Evolutionary conservation across 164 flowering plant genomes (phyloP), one percentile per base, ranked within the genome.

Genomic region (Dillenia turbinata): DNA sequence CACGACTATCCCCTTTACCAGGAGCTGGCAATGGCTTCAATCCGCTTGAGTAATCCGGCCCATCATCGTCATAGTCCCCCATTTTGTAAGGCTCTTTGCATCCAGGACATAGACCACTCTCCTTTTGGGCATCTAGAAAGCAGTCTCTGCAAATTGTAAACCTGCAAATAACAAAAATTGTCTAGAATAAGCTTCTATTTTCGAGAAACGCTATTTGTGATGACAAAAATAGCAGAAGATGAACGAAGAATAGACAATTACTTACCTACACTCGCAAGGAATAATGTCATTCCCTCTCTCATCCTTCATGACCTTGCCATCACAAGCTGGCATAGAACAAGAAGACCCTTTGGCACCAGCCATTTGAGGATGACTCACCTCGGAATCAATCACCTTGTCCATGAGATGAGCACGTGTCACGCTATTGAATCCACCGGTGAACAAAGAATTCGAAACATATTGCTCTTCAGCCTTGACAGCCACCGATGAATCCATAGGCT

Each of bases 101-200:
- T n/a, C 90, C 88, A 14, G 92, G 92, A 64, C 92, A 87, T 11
- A 78, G 57, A 2, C 83, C 89, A 2, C 75, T 75, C 0, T 72
- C 79, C 52, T 84, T 87, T 22, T 70, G 82, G 2, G 92, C 89
- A 62, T 87, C 89, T 63, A 83, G 50, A 69, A 64, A 87, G 61
- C 92, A 87, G 44, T 85, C 89, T 60, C 87, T 80, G 61, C 92
- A 87, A 9, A 87, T 87, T 65, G 80, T 83, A 79, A 83, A 87
- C 78, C 86, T 80, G 59, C 52, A 47, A 49, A 54, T 12, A 19
- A 16, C 16, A 51, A 51, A 7, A 16, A 9, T 12, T 11, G 54
- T 9, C n/a, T 43, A 33, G 16, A 5, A 62, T 16, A 48, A 11
- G 12, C 9, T 17, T n/a, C 47, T 10, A 53, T 15, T 9, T 53